Base-by-base conservation (phyloP, 179 eudicot genomes). In the Dionaea muscipula region DNA sequence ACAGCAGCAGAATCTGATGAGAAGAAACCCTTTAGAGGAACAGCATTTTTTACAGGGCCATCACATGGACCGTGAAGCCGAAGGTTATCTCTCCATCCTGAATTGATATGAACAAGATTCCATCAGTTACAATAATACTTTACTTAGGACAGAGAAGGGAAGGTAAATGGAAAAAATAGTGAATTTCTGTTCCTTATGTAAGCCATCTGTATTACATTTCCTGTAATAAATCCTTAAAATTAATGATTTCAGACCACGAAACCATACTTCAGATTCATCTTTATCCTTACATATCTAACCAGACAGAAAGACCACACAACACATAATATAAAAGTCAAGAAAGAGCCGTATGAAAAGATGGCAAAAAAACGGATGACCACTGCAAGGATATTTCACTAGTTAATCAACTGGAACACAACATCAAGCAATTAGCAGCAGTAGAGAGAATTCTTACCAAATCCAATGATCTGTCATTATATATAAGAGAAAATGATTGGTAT, bases 191-290 rank as follows among this genome's bases (percentile, higher is more conserved):
- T 81, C 95, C 96, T 84, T 87, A 61, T 78, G 94, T 59, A 75
- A 78, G 72, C 84, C 72, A 68, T 84, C 78, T 47, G 62, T 75
- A 62, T 83, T 82, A 66, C 84, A 72, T 56, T 74, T 80, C 49
- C 85, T 68, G 53, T 82, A 85, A 70, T 81, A 90, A 55, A 79
- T 67, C 33, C 95, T 84, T 55, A 90, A 80, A 68, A 83, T 83
- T 68, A 90, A 68, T 67, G 97, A 79, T 70, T 91, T 91, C 36
- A 91, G 75, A 53, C 94, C 95, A 72, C 82, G 84, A 74, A 91
- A 86, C 98, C 95, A 91, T 60, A 86, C 94, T 69, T 90, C 97
- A 59, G 97, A 94, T 80, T 90, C 95, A 67, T 90, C 97, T 68
- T 84, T 91, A 64, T 91, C 95, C 76, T 84, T 91, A 63, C 98